Evolutionary conservation across 164 flowering plant genomes (phyloP).

Genomic region (Umbilicus rupestris): DNA sequence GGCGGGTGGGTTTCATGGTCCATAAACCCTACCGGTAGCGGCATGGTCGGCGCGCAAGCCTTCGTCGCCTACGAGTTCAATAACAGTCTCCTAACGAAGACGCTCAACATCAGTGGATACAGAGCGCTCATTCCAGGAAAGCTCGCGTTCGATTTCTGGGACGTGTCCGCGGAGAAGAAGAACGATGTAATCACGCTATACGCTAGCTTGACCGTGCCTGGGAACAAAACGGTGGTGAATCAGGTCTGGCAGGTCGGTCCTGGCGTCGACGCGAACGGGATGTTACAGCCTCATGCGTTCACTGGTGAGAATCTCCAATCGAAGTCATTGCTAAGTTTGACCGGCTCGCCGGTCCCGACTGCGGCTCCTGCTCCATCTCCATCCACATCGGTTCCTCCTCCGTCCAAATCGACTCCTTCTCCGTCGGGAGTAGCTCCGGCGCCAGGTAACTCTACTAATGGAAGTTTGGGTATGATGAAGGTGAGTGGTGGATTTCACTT

Average conservation of each 20-base stretch:
- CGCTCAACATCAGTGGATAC: constrained; percentile 15
- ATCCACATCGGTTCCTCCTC: background rate
- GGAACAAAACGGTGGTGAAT: constrained; percentile 25
- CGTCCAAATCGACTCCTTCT: background rate
- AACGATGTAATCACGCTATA: constrained; percentile 30
- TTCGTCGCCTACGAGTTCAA: constrained; percentile 4
- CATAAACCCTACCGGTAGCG: background rate
- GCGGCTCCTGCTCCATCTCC: background rate
- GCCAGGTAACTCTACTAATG: background rate
- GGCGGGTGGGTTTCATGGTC: constrained; percentile 8
- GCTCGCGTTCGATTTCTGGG: constrained; percentile 26
- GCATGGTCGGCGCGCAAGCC: constrained; percentile 10
- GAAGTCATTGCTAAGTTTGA: background rate
- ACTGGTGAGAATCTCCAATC: background rate
- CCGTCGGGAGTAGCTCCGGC: background rate
- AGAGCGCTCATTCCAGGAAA: constrained; percentile 10
- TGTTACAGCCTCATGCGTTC: background rate
- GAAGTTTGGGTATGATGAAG: background rate
- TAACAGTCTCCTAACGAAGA: background rate
- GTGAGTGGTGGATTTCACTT: constrained; percentile 2
- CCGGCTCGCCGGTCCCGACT: background rate
- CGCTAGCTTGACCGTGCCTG: constrained; percentile 37
- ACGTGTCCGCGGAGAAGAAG: constrained; percentile 19
- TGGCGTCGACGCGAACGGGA: constrained; percentile 10
- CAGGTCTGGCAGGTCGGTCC: constrained; percentile 88